Conservation (phyloP, 441 rosid genomes). For the Hura crepitans region DNA sequence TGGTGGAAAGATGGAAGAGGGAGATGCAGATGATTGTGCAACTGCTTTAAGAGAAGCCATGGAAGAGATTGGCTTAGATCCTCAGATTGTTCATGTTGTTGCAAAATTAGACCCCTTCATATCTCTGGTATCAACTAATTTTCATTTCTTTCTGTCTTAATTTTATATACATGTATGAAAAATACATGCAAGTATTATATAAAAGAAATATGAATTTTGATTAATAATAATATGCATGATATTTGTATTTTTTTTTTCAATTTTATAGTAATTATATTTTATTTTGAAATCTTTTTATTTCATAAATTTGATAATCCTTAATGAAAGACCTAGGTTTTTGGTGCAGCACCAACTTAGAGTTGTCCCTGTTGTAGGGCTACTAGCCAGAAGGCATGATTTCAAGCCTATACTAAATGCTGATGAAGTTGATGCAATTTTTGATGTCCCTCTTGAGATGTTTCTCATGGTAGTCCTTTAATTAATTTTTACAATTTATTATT, state of each 20-base stretch:
- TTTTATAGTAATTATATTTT: too few relatives aligned
- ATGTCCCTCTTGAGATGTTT: slow-evolving; percentile 37
- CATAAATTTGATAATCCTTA: too few relatives aligned
- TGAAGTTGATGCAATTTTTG: slow-evolving; percentile 38
- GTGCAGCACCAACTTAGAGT: slow-evolving; percentile 33
- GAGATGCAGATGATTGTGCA: slow-evolving; percentile 31
- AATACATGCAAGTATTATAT: too few relatives aligned
- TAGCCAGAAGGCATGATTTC: slow-evolving; percentile 27
- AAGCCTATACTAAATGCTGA: slow-evolving; percentile 26
- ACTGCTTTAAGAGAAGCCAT: slow-evolving; percentile 38
- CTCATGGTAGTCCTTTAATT: slow-evolving; percentile 32
- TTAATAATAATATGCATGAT: too few relatives aligned
- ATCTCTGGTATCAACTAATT: slow-evolving; percentile 31
- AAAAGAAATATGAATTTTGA: too few relatives aligned
- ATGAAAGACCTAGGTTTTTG: too few relatives aligned
- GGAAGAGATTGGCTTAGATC: slow-evolving; percentile 44
- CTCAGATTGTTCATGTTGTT: slow-evolving; percentile 24
- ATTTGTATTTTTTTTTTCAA: too few relatives aligned
- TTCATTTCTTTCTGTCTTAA: too few relatives aligned
- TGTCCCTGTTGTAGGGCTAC: slow-evolving; percentile 35
- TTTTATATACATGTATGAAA: too few relatives aligned
- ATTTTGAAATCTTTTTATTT: too few relatives aligned
- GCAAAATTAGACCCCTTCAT: slow-evolving; percentile 32
- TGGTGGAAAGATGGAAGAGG: slow-evolving; percentile 42
- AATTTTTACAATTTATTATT: too few relatives aligned